phyloP scores from a whole-genome alignment of 1,284 basidiomycete genomes.

The Phellopilus nigrolimitatus region DNA sequence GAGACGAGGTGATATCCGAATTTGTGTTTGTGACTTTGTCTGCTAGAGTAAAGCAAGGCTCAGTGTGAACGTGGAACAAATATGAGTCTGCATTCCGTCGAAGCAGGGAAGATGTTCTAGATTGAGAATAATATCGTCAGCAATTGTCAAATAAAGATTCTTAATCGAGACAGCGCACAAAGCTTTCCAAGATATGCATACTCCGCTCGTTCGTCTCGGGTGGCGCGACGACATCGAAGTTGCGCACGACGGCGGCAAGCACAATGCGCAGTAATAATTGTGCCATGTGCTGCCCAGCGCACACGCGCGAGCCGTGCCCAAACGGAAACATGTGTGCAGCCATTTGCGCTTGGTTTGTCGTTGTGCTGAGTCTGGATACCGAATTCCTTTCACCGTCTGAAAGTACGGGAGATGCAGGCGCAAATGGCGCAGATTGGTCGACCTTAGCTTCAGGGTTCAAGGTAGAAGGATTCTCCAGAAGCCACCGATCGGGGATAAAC shows the following conservation, averaged over 20 bases:
- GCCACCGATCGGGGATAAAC: slow-evolving; percentile 29
- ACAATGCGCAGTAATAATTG: slow-evolving; percentile 58
- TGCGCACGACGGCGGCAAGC: slow-evolving; percentile 53
- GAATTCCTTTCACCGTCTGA: slow-evolving; percentile 14
- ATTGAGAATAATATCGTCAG: not conserved
- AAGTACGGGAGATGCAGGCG: not conserved
- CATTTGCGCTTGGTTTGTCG: slow-evolving; percentile 41
- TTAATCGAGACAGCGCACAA: slow-evolving; percentile 44
- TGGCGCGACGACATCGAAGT: slow-evolving; percentile 59
- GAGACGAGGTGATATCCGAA: no score
- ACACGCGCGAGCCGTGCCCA: slow-evolving; percentile 60
- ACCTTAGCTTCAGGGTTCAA: not conserved
- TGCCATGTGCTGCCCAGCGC: slow-evolving; percentile 71
- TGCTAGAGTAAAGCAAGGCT: no score
- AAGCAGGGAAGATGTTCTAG: slow-evolving; percentile 64
- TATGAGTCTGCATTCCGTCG: slow-evolving; percentile 59
- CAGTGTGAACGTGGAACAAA: slow-evolving; percentile 42
- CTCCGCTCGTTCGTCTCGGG: slow-evolving; percentile 62
- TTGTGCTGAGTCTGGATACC: slow-evolving; percentile 10
- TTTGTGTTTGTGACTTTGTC: no score
- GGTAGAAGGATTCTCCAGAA: slow-evolving; percentile 12
- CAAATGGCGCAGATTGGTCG: not conserved
- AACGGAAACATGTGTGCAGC: slow-evolving; percentile 68
- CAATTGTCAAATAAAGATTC: not conserved
- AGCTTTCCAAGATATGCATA: slow-evolving; percentile 74